phyloP scores from a whole-genome alignment of 345 rosid genomes.

The Bruguiera parviflora region DNA sequence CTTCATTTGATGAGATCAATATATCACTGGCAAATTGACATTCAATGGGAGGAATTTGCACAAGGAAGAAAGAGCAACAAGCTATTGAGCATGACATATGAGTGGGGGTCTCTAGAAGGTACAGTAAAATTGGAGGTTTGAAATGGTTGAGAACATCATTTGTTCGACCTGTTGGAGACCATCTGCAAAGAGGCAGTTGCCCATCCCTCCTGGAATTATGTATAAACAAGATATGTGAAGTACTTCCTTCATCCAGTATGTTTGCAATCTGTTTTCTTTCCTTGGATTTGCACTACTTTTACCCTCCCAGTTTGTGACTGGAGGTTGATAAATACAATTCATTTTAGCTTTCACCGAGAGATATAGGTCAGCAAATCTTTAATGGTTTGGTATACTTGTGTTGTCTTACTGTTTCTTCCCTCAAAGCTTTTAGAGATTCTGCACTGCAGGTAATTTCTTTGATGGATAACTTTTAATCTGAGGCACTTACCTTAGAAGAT shows the following conservation, averaged over 20 bases:
- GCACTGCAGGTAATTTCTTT: neutral
- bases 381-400: constrained; percentile 22
- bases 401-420: constrained; percentile 8
- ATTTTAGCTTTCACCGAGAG: constrained; percentile 26
- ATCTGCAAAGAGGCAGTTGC: constrained; percentile 15
- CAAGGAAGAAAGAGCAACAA: constrained; percentile 28
- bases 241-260: constrained; percentile 1
- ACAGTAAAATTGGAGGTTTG: constrained; percentile 5
- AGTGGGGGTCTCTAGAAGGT: constrained; percentile 2
- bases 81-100: constrained; percentile 18
- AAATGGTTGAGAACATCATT: constrained; percentile 22
- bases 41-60: constrained; percentile 30
- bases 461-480: too few species aligned
- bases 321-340: constrained; percentile 19
- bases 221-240: constrained; percentile 9
- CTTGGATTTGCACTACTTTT: neutral
- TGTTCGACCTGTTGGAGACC: constrained; percentile 13
- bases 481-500: too few species aligned
- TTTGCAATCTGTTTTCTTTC: neutral
- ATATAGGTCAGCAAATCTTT: constrained; percentile 29
- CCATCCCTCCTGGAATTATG: constrained; percentile 22
- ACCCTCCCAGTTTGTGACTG: neutral
- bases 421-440: neutral
- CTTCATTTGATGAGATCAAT: constrained; percentile 1
- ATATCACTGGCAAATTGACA: neutral